Base-by-base conservation (phyloP, 495 filamentous ascomycete genomes). In the Aspergillus steynii region DNA sequence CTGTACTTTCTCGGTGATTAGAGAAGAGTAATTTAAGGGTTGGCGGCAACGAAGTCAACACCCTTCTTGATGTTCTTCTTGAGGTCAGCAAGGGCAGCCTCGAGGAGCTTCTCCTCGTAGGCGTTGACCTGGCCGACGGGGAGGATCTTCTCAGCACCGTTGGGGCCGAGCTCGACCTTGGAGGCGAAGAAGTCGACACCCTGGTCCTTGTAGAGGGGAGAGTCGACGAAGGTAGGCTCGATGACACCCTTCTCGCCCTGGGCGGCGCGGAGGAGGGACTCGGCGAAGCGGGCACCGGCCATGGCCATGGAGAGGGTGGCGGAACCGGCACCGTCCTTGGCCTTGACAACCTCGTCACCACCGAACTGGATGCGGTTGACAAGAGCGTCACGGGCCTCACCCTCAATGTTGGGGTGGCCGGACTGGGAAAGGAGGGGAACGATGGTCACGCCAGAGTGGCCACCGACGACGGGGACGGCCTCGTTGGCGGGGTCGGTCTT, bases 291-390 rank as follows among this genome's bases (percentile, higher is more conserved):
- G 65, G 93, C 93, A 84, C 95, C 95, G 69, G 95, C 95, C 86
- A 96, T 95, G 67, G 95, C 95, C 95, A 99, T 99, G 77, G 92
- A 97, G 62, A 99, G 89, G 61, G 95, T 99, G 74, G 95, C 95
- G 61, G 96, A 98, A 65, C 95, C 95, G 70, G 94, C 93, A 79
- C 95, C 95, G 76, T 92, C 93, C 88, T 99, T 99, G 75, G 95
- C 95, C 85, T 97, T 88, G 77, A 99, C 95, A 64, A 99, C 95
- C 86, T 99, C 95, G 77, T 99, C 95, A 85, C 95, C 95, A 77
- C 95, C 95, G 79, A 98, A 99, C 82, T 99, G 95, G 68, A 99
- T 96, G 73, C 95, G 93, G 75, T 93, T 87, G 74, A 98, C 83
- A 61, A 97, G 92, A 51, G 84, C 85, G 64, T 89, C 87, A 51